Conservation (phyloP, 345 rosid species). For the Ricinus communis region DNA sequence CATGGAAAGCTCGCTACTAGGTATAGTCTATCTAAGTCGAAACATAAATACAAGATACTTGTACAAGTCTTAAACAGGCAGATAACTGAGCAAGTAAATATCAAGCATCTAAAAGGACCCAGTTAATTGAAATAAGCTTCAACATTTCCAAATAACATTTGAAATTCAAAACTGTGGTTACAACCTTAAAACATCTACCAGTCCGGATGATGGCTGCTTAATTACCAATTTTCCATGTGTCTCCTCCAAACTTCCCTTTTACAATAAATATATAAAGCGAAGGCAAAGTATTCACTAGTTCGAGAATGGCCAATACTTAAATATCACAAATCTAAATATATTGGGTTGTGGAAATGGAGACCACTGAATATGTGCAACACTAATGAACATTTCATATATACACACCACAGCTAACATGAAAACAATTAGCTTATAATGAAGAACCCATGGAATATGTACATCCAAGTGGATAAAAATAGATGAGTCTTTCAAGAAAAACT, state of each 20-base stretch:
- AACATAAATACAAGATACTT: too few species aligned
- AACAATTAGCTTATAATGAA: neutral
- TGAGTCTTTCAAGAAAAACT: neutral
- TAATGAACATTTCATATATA: neutral
- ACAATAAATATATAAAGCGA: neutral
- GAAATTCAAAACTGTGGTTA: neutral
- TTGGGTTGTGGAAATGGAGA: neutral
- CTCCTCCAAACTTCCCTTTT: neutral
- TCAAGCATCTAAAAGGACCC: neutral
- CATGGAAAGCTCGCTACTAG: too few species aligned
- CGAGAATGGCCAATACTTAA: neutral
- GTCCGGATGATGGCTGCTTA: neutral
- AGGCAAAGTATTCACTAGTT: neutral
- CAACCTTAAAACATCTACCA: neutral
- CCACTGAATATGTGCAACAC: neutral
- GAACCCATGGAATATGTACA: neutral
- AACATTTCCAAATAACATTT: neutral
- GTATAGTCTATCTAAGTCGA: too few species aligned
- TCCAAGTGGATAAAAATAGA: neutral
- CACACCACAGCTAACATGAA: neutral
- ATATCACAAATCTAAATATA: neutral
- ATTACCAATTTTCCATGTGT: neutral
- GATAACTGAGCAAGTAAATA: neutral
- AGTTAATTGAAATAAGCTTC: neutral
- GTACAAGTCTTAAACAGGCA: too few species aligned